These are phyloP conservation scores for Diaporthe sp. DNA, from an alignment of 2,329 filamentous ascomycete species.

Conservation along the genomic window DNA sequence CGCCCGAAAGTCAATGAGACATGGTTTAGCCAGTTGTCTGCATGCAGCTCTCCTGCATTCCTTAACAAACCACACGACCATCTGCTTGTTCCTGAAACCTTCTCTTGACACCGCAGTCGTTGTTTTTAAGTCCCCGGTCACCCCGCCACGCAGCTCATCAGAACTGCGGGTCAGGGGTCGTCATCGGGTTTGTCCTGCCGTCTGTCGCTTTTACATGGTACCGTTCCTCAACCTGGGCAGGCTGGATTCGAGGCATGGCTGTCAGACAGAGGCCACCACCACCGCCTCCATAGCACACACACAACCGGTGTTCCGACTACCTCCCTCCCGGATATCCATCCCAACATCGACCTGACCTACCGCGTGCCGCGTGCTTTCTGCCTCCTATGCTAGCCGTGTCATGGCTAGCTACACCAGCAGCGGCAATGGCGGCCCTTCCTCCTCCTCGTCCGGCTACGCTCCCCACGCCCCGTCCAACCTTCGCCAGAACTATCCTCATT, in stretches of 20 bases:
- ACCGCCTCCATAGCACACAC: slow-evolving; percentile 23
- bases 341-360: neutral
- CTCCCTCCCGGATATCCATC: neutral
- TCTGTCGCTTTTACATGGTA: slow-evolving; percentile 18
- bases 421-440: slow-evolving; percentile 36
- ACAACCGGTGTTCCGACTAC: neutral
- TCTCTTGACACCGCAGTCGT: slow-evolving; percentile 4
- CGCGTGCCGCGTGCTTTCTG: neutral
- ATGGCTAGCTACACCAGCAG: slow-evolving; percentile 41
- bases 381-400: slow-evolving; percentile 31
- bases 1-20: slow-evolving; percentile 16
- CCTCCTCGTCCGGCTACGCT: slow-evolving; percentile 32
- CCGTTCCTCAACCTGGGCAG: neutral
- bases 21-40: slow-evolving; percentile 20
- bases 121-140: slow-evolving; percentile 1
- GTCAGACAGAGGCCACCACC: slow-evolving; percentile 35
- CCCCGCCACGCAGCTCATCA: slow-evolving; percentile 15
- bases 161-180: slow-evolving; percentile 27
- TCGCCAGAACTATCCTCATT: slow-evolving; percentile 40
- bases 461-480: slow-evolving; percentile 37
- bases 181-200: slow-evolving; percentile 21
- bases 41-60: slow-evolving; percentile 4
- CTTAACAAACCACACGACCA: neutral
- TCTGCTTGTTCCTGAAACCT: slow-evolving; percentile 17
- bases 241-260: slow-evolving; percentile 38